phyloP scores from a whole-genome alignment of 305 asterid genomes.

The Fraxinus paxiana region DNA sequence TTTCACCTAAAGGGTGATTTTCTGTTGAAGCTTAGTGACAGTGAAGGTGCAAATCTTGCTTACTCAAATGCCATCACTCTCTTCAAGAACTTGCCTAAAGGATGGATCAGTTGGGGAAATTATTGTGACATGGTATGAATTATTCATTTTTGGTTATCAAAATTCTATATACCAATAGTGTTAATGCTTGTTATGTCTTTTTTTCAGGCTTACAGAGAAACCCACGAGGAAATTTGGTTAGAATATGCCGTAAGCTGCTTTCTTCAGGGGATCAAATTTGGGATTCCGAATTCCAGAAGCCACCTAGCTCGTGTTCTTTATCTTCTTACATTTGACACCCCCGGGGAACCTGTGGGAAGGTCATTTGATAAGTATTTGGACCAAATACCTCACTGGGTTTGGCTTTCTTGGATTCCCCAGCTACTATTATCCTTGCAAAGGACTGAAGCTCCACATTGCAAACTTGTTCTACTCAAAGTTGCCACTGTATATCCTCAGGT shows the following conservation, averaged over 20 bases:
- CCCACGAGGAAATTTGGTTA: conserved; percentile 92
- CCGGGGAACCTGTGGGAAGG: conserved; percentile 90
- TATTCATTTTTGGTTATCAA: conserved; percentile 14
- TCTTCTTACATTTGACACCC: conserved; percentile 96
- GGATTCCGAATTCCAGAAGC: conserved; percentile 95
- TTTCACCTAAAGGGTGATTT: conserved; percentile 95
- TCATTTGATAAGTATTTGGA: conserved; percentile 90
- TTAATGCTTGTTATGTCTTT: conserved; percentile 24
- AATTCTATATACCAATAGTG: conserved; percentile 7
- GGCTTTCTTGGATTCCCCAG: conserved; percentile 99
- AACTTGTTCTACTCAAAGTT: conserved; percentile 85
- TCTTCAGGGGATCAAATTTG: conserved; percentile 93
- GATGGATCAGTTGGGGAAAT: conserved; percentile 99
- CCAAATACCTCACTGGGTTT: conserved; percentile 94
- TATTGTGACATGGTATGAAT: conserved; percentile 89
- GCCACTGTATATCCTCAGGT: conserved; percentile 97
- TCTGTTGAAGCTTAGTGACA: conserved; percentile 82
- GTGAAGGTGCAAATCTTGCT: conserved; percentile 94
- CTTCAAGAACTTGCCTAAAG: conserved; percentile 95
- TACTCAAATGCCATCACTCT: conserved; percentile 86
- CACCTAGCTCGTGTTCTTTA: conserved; percentile 95
- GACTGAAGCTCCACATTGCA: conserved; percentile 94
- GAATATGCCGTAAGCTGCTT: conserved; percentile 99
- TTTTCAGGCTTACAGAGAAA: conserved; percentile 79
- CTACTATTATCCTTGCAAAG: conserved; percentile 86